Evolutionary conservation across 2,329 filamentous ascomycete species (phyloP).

Genomic region (Grosmannia clavigera): DNA sequence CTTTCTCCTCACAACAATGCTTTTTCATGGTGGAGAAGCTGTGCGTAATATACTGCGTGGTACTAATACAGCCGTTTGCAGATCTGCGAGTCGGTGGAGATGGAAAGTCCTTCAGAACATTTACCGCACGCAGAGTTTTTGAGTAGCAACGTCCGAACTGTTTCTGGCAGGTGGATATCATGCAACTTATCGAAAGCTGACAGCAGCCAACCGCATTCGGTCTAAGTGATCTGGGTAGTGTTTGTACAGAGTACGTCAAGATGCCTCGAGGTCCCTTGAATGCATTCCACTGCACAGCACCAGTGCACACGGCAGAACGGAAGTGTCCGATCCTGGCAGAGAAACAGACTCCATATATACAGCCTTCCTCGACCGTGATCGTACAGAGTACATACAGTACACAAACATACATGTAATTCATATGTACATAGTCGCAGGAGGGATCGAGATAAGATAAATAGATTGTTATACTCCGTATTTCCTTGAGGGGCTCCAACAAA

Average conservation of each 20-base stretch:
- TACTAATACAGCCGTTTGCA: neutral
- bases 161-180: neutral
- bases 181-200: neutral
- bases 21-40: neutral
- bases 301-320: neutral
- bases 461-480: too few species aligned
- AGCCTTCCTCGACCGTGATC: too few species aligned
- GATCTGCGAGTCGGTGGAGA: neutral
- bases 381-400: too few species aligned
- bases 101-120: neutral
- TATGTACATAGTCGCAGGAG: too few species aligned
- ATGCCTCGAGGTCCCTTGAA: neutral
- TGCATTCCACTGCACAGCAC: neutral
- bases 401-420: too few species aligned
- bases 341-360: neutral
- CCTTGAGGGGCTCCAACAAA: too few species aligned
- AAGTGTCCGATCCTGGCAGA: neutral
- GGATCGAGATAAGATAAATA: too few species aligned
- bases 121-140: neutral
- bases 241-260: neutral
- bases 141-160: neutral
- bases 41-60: neutral
- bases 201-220: neutral
- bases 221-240: neutral
- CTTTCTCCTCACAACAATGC: neutral